phyloP scores from a whole-genome alignment of 768 basidiomycete genomes.

The Auricularia sp. region DNA sequence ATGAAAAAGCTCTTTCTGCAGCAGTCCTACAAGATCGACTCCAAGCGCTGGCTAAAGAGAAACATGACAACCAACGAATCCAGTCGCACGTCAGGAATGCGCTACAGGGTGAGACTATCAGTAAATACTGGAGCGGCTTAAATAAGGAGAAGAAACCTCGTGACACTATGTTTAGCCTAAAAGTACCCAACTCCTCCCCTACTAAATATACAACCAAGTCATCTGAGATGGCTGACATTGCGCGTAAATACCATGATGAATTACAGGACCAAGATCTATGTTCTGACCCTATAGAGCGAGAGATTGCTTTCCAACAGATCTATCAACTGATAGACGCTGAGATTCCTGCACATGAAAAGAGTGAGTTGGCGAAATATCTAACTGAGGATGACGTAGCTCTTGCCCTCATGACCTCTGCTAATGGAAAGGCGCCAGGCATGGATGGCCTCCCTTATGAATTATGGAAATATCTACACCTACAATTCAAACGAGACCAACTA shows the following conservation, averaged over 20 bases:
- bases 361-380: slow-evolving; percentile 20
- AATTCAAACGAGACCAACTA: not conserved
- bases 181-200: not conserved
- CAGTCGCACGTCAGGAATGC: not conserved
- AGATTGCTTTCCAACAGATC: not conserved
- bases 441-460: not conserved
- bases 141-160: not conserved
- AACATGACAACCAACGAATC: not conserved
- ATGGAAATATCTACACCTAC: not conserved
- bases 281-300: not conserved
- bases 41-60: not conserved
- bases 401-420: not conserved
- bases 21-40: not conserved
- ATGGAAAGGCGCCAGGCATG: not conserved
- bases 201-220: not conserved
- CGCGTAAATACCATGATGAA: not conserved
- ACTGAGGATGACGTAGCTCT: not conserved
- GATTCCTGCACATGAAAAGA: not conserved
- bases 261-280: not conserved
- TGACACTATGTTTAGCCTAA: not conserved
- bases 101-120: not conserved
- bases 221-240: not conserved
- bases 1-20: not conserved
- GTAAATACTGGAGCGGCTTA: not conserved
- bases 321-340: not conserved